phyloP scores from a whole-genome alignment of 495 filamentous ascomycete genomes.

The Haplographium delicatum region DNA sequence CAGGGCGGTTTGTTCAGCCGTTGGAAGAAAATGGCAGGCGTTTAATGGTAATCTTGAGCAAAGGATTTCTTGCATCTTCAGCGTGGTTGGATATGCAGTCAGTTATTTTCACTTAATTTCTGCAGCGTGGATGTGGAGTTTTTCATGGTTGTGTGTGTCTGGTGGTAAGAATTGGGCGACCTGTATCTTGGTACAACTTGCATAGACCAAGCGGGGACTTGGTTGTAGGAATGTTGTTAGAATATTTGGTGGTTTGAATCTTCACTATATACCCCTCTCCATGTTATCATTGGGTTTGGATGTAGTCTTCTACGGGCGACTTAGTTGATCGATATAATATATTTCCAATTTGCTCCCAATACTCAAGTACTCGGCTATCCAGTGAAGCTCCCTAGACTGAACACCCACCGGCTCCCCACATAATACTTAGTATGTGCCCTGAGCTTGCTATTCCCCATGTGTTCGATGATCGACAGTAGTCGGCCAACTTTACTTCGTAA shows the following conservation, averaged over 20 bases:
- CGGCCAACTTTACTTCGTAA: no score
- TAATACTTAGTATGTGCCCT: no score
- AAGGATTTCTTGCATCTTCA: constrained; percentile 5
- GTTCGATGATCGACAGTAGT: no score
- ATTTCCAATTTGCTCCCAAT: no score
- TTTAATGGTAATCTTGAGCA: constrained; percentile 4
- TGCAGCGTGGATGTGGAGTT: neutral
- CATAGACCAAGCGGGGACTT: constrained; percentile 15
- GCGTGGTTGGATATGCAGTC: constrained; percentile 5
- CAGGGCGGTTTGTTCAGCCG: constrained; percentile 44
- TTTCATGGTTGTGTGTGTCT: neutral
- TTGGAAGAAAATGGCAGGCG: constrained; percentile 43
- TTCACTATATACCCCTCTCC: constrained; percentile 19
- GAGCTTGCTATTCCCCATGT: no score
- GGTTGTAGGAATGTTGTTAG: constrained; percentile 14
- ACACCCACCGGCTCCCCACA: no score
- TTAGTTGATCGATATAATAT: no score
- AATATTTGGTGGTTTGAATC: constrained; percentile 8
- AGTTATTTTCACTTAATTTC: constrained; percentile 5
- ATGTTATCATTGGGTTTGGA: no score
- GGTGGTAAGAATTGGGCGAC: constrained; percentile 10
- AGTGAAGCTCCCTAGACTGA: no score
- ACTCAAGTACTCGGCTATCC: no score
- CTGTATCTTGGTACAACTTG: constrained; percentile 14
- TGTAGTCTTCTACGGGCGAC: no score